Evolutionary conservation across 169 alveolate genomes (phyloP), one percentile per base, ranked within the genome.

Genomic region (Plasmodium chabaudi): DNA sequence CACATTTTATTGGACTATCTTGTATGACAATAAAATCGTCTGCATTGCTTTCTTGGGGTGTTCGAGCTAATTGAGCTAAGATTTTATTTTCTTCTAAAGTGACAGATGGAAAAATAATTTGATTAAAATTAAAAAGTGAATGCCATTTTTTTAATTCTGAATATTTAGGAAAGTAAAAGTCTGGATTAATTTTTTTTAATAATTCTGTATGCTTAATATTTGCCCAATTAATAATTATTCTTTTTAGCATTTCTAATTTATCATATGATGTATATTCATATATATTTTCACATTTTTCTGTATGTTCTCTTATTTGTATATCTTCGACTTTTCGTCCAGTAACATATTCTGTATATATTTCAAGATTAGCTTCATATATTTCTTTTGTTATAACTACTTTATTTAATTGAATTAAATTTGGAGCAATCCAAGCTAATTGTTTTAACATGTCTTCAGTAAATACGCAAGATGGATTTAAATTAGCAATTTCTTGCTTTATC

Each of bases 11-110:
- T 9, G 91, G 91, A 17, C 91, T 86, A 15, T 86, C 91, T 39
- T 86, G 74, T 7, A 69, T 60, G 6, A 86, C 91, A 39, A 69
- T 69, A 60, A 86, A 86, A 69, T 86, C 91, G 70, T 86, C 91
- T 25, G 91, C 87, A 70, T 86, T 86, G 51, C 91, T 86, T 72
- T 86, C 91, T 53, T 69, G 87, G 17, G 91, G 91, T 23, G 91
- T 86, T 21, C 49, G 73, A 15, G 87, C 64, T 59, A 86, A 34
- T 57, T 70, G 87, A 23, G 91, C 75, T 10, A 60, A 21, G n/a
- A 86, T 61, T 86, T 69, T 86, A 47, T 86, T 70, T 39, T 86
- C 86, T 57, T 68, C 87, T 19, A 86, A n/a, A 15, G 57, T 69
- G 49, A 86, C 91, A 19, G 68, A 42, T 44, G 91, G 91, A 21